Evolutionary conservation across 2,329 filamentous ascomycete species (phyloP).

Genomic region (Curvularia sp.): DNA sequence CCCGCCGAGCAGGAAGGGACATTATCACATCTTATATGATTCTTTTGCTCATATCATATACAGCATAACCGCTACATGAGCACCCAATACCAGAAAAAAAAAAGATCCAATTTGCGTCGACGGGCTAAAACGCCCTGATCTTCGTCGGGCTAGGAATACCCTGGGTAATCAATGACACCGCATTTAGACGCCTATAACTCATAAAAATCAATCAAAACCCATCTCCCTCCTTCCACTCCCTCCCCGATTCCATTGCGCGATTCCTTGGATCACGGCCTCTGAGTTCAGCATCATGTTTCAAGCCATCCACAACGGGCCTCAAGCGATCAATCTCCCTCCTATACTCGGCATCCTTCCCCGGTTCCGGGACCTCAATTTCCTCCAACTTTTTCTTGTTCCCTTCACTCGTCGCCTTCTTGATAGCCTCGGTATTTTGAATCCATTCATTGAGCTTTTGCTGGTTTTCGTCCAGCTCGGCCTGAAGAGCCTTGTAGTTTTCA

Average conservation of each 20-base stretch:
- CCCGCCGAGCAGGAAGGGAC: too few species aligned
- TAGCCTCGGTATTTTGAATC: slow-evolving; percentile 48
- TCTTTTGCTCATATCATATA: neutral
- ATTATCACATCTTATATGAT: neutral
- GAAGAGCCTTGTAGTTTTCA: slow-evolving; percentile 57
- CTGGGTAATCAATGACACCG: neutral
- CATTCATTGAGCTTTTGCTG: slow-evolving; percentile 54
- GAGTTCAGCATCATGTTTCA: slow-evolving; percentile 56
- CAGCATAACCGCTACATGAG: neutral
- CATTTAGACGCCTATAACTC: neutral
- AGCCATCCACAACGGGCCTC: slow-evolving; percentile 51
- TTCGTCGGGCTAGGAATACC: neutral
- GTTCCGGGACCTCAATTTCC: slow-evolving; percentile 48
- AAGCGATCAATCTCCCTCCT: slow-evolving; percentile 54
- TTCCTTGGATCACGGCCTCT: slow-evolving; percentile 60
- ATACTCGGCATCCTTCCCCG: slow-evolving; percentile 54
- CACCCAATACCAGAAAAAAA: too few species aligned
- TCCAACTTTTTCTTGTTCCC: slow-evolving; percentile 40
- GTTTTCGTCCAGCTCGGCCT: slow-evolving; percentile 51
- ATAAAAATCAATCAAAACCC: slow-evolving; percentile 54
- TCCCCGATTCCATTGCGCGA: slow-evolving; percentile 61
- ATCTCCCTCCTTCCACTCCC: slow-evolving; percentile 63
- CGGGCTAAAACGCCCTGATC: too few species aligned
- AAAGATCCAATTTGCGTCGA: too few species aligned
- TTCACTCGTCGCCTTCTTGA: slow-evolving; percentile 40